Evolutionary conservation across 768 basidiomycete genomes (phyloP), one percentile per base, ranked within the genome.

Genomic region (Flagelloscypha sp.): DNA sequence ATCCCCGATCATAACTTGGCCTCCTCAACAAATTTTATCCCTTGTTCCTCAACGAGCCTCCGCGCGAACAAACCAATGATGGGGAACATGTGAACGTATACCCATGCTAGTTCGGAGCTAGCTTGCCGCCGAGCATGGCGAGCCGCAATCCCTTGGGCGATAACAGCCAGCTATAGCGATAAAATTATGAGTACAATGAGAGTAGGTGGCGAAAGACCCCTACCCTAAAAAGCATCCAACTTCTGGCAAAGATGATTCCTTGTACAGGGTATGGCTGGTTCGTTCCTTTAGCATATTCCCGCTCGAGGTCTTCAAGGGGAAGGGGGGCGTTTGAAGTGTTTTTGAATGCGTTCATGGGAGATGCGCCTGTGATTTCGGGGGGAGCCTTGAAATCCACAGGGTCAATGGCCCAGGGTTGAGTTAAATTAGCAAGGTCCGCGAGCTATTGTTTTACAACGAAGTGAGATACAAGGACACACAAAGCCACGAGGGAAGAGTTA

Each of bases 141-240:
- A 20, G 90, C 90, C 2, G 90, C 85, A 43, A 95, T 90, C 3
- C 90, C 90, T 59, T 95, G 90, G 1, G 76, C 63, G 45, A 95
- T 93, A 40, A 94, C 70, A 1, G 86, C 70, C 17, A 84, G 57
- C 84, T 84, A 45, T 55, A 24, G 15, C 36, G 5, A 23, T 12
- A 32, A 12, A 41, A 33, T 29, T 16, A 33, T 24, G 36, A 34
- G 32, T 33, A 20, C 22, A 24, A 27, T 29, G 22, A 40, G 35
- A 38, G 27, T 34, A 27, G n/a, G 27, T 12, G 23, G 3, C 13
- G 31, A 20, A 11, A 25, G 30, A 13, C 19, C 58, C 74, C 43
- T 48, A 86, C 87, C 40, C 84, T 66, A 61, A 87, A 84, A 9
- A 87, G 55, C 74, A 84, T 84, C 84, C 86, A 89, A 49, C 85